Evolutionary conservation across 768 basidiomycete species (phyloP), one percentile per base, ranked within the genome.

Genomic region (Calocera viscosa): DNA sequence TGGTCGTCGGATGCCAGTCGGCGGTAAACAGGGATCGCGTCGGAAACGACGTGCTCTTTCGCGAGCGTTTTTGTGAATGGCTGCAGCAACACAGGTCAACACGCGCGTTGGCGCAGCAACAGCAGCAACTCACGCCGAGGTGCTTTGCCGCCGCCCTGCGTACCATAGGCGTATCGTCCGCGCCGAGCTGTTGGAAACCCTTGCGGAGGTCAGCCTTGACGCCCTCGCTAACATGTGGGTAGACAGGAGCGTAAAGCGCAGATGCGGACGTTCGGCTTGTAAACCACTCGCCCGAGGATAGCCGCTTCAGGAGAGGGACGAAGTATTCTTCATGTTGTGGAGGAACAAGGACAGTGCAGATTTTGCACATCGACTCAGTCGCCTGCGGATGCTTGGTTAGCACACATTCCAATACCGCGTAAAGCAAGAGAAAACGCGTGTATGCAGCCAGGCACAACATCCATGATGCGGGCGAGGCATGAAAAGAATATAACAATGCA

Each of bases 101-200:
- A 35, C 26, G 19, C 24, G 49, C 12, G 39, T 14, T 5, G 32
- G 33, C 41, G 7, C 34, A 66, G 8, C 12, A 43, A 53, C 67
- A 64, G 30, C 66, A 38, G 41, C 39, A 28, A 84, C 91, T 74
- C 76, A 97, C 94, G 63, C 92, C 95, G 53, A 98, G 87, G 84
- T 90, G 92, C 77, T 93, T 96, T 14, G 94, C 94, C 60, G 94
- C 94, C 30, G 95, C 94, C 69, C 96, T 83, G 72, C 94, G 82
- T 68, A 97, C 95, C 96, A 99, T 99, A 28, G 96, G 96, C 14
- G 96, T 99, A 74, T 99, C 96, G 74, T 99, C 96, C 22, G 85
- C 82, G 10, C 89, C 90, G 33, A 99, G 83, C 34, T 84, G 82
- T 10, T 86, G 81, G 72, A 91, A 99, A 65, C 87, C 84, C 76